Evolutionary conservation across 352 stramenopile genomes (phyloP).

Genomic region (Lagenidium giganteum): DNA sequence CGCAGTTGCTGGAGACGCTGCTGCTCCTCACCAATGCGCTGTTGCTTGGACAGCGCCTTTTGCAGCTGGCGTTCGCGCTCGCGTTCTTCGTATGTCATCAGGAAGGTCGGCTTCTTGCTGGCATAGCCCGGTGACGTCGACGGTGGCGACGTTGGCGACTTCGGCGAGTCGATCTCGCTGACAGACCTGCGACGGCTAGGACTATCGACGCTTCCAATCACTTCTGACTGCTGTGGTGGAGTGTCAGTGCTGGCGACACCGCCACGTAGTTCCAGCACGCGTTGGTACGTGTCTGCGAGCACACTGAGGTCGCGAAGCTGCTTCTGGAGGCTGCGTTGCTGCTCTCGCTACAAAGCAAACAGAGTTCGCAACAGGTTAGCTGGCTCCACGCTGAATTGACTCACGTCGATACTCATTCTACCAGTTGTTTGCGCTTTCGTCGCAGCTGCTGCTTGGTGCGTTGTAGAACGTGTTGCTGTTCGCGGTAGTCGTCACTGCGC

Average conservation of each 20-base stretch:
- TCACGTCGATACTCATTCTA: too few relatives aligned
- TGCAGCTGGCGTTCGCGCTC: constrained; percentile 46
- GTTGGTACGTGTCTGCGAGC: constrained; percentile 47
- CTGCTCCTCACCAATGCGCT: constrained; percentile 67
- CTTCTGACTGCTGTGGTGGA: not conserved
- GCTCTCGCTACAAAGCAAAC: constrained; percentile 19
- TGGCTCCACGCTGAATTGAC: too few relatives aligned
- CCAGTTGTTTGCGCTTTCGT: constrained; percentile 19
- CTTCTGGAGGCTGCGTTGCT: constrained; percentile 37
- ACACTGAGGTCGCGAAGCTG: constrained; percentile 47
- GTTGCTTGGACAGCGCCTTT: constrained; percentile 47
- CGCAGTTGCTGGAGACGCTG: constrained; percentile 30
- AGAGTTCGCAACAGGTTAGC: too few relatives aligned
- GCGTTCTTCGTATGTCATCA: constrained; percentile 74
- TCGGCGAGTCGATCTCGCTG: not conserved
- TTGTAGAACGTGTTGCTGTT: constrained; percentile 19
- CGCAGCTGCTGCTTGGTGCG: constrained; percentile 14
- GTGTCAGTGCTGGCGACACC: constrained; percentile 4
- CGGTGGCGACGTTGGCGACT: not conserved
- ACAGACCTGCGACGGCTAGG: not conserved
- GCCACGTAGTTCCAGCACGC: constrained; percentile 38
- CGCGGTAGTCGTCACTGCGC: constrained; percentile 34
- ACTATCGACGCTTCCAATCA: not conserved
- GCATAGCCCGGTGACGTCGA: constrained; percentile 11
- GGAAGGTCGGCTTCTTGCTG: constrained; percentile 46